Conservation (phyloP, 345 rosid genomes). For the Populus ilicifolia region DNA sequence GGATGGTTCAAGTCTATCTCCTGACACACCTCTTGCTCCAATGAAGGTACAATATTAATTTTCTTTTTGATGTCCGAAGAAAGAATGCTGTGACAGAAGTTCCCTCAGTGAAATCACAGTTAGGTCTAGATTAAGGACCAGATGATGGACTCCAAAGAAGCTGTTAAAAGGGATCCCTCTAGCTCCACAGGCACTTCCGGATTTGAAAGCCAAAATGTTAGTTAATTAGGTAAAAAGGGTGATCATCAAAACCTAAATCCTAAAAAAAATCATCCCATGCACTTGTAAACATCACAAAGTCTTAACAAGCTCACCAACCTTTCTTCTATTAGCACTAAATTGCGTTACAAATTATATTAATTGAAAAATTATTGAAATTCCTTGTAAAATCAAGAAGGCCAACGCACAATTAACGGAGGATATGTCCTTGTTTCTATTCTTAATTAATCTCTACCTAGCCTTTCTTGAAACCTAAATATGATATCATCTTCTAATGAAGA, state of each 20-base stretch:
- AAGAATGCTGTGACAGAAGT: no score
- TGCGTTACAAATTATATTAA: not conserved
- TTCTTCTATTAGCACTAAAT: not conserved
- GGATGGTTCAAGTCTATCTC: no score
- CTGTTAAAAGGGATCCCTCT: not conserved
- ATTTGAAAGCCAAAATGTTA: conserved; percentile 10
- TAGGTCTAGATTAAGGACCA: not conserved
- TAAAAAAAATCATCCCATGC: not conserved
- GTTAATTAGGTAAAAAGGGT: conserved; percentile 38
- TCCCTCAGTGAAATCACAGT: not conserved
- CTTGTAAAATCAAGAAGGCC: not conserved
- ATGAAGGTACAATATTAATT: no score
- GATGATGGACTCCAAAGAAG: conserved; percentile 1
- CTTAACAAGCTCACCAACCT: conserved; percentile 22
- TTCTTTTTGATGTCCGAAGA: no score
- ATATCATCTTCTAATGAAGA: no score
- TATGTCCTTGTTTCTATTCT: not conserved
- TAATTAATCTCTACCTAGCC: not conserved
- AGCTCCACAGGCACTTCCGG: conserved; percentile 26
- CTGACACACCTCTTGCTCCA: no score
- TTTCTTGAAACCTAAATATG: no score
- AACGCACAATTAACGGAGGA: no score
- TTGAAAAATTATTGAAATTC: not conserved
- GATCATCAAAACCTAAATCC: conserved; percentile 23
- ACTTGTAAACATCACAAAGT: conserved; percentile 5